Conservation (phyloP, 768 basidiomycete genomes). For the Tulasnella sp. region DNA sequence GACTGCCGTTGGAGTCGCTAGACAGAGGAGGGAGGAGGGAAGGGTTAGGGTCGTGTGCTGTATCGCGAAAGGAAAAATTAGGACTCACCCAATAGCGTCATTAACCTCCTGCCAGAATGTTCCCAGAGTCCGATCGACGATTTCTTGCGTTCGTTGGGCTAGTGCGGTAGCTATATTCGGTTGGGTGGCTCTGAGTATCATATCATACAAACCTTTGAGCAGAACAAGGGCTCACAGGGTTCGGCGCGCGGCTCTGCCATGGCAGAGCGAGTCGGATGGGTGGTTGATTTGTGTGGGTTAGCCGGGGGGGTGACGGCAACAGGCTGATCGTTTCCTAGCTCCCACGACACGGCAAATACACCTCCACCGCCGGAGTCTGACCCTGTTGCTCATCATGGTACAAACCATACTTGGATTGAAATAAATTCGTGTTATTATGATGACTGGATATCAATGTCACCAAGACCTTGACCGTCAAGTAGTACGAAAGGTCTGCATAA, state of each 20-base stretch:
- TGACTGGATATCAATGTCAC: too few species aligned
- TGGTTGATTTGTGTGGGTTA: background rate
- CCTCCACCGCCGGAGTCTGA: background rate
- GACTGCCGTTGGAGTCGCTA: background rate
- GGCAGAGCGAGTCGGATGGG: background rate
- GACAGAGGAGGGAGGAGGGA: background rate
- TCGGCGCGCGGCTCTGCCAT: background rate
- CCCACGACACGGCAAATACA: background rate
- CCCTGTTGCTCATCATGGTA: too few species aligned
- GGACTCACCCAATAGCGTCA: slow-evolving; percentile 6
- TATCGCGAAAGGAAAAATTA: background rate
- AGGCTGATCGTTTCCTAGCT: background rate
- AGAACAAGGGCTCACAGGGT: background rate
- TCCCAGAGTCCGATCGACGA: slow-evolving; percentile 2
- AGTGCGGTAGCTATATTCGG: slow-evolving; percentile 1
- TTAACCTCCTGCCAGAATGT: slow-evolving; percentile 2
- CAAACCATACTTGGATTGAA: too few species aligned
- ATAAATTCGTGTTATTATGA: too few species aligned
- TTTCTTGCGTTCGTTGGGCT: background rate
- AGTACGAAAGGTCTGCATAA: too few species aligned
- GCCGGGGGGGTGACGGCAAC: background rate
- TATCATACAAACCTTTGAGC: background rate
- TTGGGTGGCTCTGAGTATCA: background rate
- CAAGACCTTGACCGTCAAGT: too few species aligned
- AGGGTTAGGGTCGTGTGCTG: background rate